Evolutionary conservation across 148 eudicot species (phyloP), one percentile per base, ranked within the genome.

Genomic region (Pharnaceum exiguum): DNA sequence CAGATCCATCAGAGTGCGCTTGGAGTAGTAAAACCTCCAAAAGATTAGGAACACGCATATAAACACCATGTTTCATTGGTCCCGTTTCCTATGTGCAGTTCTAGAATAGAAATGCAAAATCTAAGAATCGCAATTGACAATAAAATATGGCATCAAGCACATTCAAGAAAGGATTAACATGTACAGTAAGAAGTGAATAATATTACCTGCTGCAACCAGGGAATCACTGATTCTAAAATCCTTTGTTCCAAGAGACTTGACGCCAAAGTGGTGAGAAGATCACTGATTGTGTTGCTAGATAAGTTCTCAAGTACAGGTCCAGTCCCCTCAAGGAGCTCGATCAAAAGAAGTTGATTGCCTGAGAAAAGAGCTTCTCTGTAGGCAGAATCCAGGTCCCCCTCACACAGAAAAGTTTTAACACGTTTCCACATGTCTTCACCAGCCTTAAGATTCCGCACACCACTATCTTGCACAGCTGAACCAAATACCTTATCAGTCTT

Each of bases 131-230:
- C n/a, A n/a, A n/a, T n/a, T n/a, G n/a, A n/a, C n/a, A 4, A 26
- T 12, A 8, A 26, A 49, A 4, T 35, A 28, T 18, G 12, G 24
- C 27, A 37, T 10, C 40, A 38, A 5, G 32, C 60, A 56, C 10
- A 21, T 42, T 5, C 32, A 28, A 57, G 39, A 35, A 67, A 67
- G 6, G 8, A 39, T 7, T 46, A 51, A 57, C 4, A 3, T 7
- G 21, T 11, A 42, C 12, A 40, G 23, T 43, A 13, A 22, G 36
- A 38, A 30, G 23, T 8, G 19, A 28, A 43, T 32, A 45, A 61
- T 60, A 67, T 76, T 80, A 75, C 97, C 95, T 89, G 97, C 57
- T 74, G 90, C 71, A 89, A 64, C 97, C 95, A 89, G 51, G 97
- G 90, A 57, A 89, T 70, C 22, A 80, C 70, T 25, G 80, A 65